Conservation (phyloP, 345 rosid species). For the Boechera stricta region DNA sequence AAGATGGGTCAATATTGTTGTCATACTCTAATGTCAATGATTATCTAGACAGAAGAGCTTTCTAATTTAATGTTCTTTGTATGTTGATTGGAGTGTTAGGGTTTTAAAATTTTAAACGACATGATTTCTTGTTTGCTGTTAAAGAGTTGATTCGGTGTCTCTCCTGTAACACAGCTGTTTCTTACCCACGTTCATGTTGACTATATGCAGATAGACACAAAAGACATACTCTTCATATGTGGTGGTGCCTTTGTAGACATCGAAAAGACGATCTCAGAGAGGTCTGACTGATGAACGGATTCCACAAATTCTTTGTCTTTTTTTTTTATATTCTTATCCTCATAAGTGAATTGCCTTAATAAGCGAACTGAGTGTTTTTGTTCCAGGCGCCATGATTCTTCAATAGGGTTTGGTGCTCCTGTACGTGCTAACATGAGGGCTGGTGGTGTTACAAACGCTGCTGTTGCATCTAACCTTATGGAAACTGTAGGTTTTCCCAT, state of each 20-base stretch:
- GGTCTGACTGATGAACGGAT: slow-evolving; percentile 51
- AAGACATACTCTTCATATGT: slow-evolving; percentile 97
- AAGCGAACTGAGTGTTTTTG: slow-evolving; percentile 26
- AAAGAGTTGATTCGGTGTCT: slow-evolving; percentile 9
- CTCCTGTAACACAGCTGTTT: slow-evolving; percentile 8
- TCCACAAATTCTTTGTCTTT: background rate
- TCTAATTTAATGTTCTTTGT: slow-evolving; percentile 3
- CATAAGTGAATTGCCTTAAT: background rate
- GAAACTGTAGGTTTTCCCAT: slow-evolving; percentile 70
- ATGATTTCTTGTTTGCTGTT: background rate
- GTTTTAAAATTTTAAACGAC: background rate
- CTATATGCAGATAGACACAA: slow-evolving; percentile 82
- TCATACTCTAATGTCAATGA: background rate
- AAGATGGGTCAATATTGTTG: background rate
- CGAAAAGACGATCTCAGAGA: slow-evolving; percentile 98
- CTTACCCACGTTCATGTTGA: slow-evolving; percentile 5
- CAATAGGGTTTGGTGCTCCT: slow-evolving; percentile 98
- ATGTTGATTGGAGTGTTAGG: slow-evolving; percentile 1
- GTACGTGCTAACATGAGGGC: slow-evolving; percentile 97
- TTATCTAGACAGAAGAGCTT: background rate
- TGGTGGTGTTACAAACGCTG: slow-evolving; percentile 76
- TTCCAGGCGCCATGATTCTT: slow-evolving; percentile 93
- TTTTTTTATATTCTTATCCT: background rate
- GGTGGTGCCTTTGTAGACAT: slow-evolving; percentile 98
- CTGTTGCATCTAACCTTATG: slow-evolving; percentile 81